Base-by-base conservation (phyloP, 2,329 filamentous ascomycete genomes). In the Polytolypa hystricis region DNA sequence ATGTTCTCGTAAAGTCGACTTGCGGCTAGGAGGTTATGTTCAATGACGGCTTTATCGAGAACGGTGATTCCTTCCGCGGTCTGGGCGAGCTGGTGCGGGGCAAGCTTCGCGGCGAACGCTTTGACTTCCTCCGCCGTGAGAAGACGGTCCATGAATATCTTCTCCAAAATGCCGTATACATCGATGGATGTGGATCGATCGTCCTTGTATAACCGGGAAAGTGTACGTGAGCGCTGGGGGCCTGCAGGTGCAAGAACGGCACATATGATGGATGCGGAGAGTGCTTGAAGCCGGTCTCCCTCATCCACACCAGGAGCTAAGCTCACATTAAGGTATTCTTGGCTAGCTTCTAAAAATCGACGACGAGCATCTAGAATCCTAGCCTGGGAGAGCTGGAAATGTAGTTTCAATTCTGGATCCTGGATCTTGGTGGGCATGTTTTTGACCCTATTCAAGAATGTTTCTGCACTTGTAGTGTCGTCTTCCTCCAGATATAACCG, bases 401-500 rank as follows among this genome's bases (percentile, higher is more conserved):
- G 80, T 34, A 96, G 69, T 48, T 77, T 77, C 31, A 89, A 70
- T 42, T 81, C 74, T 26, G 78, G 73, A 56, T 94, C 78, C 19
- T 72, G 64, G 20, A 94, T 77, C 44, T 74, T 79, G 65, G 84
- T 59, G 1, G 52, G 47, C 47, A 95, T 71, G 54, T 91, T 89
- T 65, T 95, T 96, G 60, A 93, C 81, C 60, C 89, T 87, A 70
- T 95, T 95, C 51, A 98, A 72, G 56, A 87, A 93, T 27, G 73
- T 75, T 56, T 93, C 85, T 28, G 91, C 91, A 23, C 74, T 72
- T 1, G 81, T 85, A 6, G 84, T 81, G 62, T 96, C 87, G 56
- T 94, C 89, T 32, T 87, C 84, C 65, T 98, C 89, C 43, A 98
- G 74, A 57, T 91, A 93, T 66, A 93, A 82, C 43, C 91, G 77